Evolutionary conservation across 169 alveolate species (phyloP).

Genomic region (Plasmodium fragile): DNA sequence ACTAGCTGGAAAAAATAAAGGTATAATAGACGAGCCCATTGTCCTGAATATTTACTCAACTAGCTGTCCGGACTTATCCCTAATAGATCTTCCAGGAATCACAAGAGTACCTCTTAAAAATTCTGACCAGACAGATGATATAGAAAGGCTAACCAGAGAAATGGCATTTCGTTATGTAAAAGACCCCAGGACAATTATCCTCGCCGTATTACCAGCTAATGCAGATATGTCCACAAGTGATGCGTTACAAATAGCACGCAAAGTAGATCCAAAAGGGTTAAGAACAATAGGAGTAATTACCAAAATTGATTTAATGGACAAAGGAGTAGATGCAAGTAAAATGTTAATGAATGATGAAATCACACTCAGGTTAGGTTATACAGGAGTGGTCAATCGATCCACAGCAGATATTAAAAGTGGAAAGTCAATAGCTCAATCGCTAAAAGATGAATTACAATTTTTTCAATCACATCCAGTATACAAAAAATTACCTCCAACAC

Average conservation of each 20-base stretch:
- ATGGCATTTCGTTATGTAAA: constrained; percentile 94
- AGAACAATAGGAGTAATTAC: constrained; percentile 97
- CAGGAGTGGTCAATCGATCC: constrained; percentile 96
- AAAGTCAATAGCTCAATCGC: constrained; percentile 91
- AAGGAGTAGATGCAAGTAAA: constrained; percentile 97
- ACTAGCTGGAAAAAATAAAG: constrained; percentile 93
- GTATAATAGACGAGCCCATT: constrained; percentile 97
- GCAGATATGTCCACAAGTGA: constrained; percentile 98
- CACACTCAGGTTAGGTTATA: constrained; percentile 96
- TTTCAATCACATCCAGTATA: constrained; percentile 95
- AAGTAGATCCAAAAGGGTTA: constrained; percentile 96
- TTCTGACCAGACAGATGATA: constrained; percentile 96
- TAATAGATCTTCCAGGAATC: constrained; percentile 99
- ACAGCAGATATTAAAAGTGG: constrained; percentile 94
- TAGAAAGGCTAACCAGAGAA: constrained; percentile 95
- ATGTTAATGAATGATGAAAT: constrained; percentile 96
- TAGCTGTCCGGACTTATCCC: constrained; percentile 97
- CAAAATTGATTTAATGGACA: constrained; percentile 98
- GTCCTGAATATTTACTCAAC: constrained; percentile 96
- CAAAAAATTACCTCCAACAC: constrained; percentile 92
- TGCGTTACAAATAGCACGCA: constrained; percentile 96
- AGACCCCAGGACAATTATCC: constrained; percentile 97
- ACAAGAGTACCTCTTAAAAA: constrained; percentile 97
- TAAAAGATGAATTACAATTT: constrained; percentile 93
- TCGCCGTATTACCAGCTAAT: constrained; percentile 98